Base-by-base conservation (phyloP, 306 rosid genomes). In the Alnus glutinosa region DNA sequence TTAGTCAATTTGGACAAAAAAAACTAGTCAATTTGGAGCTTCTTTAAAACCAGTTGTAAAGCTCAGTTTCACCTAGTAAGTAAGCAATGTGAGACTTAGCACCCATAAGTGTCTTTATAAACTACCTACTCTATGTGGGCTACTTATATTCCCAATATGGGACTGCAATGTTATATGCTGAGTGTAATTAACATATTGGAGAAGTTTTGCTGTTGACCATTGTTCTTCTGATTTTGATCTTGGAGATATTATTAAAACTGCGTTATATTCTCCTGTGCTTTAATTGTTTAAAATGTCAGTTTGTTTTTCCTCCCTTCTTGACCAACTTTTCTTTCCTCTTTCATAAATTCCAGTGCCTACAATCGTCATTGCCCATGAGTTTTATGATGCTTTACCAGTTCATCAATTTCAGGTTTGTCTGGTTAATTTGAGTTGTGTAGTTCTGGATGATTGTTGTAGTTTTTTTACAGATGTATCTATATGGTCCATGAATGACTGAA, bases 351-450 rank as follows among this genome's bases (percentile, higher is more conserved):
- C 88, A 93, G 99, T 74, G 86, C 97, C 99, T 39, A 90, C 94
- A 55, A 90, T 93, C 76, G 82, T 93, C 80, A 88, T 93, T 54
- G 99, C 98, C 0, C 99, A 95, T 5, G 99, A 95, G 81, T 95
- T 93, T 75, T 95, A 85, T 82, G 99, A 95, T 81, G 99, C 99
- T 55, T 80, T 95, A 48, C 99, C 99, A 9, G 88, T 95, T 84
- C 94, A 95, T 86, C 99, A 93, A 77, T 93, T 95, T 87, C 99
- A 93, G 99, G 99, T 90, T 64, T 74, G 83, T 76, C 15, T 66
- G 28, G 70, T 55, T 66, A 37, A 69, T 57, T 59, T 46, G 28
- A 71, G 19, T 23, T 46, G 72, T 55, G 61, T 23, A 64, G 67
- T 47, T 57, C 57, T 55, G 63, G 14, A 28, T 9, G 47, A 47